Evolutionary conservation across 768 basidiomycete species (phyloP), one percentile per base, ranked within the genome.

Genomic region (Hericium coralloides): DNA sequence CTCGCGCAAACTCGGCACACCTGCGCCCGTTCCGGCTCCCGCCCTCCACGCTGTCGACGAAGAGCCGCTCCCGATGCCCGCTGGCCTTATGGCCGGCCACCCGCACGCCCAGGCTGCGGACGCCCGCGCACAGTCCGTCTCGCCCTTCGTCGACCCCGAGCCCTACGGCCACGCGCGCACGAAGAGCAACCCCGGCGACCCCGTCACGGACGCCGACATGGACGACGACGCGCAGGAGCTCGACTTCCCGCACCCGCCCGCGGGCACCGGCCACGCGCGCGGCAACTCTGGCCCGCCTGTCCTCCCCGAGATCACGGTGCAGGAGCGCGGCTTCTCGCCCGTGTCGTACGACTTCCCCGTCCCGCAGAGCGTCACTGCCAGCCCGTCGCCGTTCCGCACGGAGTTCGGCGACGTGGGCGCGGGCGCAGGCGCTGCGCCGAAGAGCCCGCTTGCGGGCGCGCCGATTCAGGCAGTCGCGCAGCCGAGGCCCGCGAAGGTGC

Each of bases 291-390:
- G 57, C 31, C 81, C 83, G 39, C 81, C 81, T 9, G 75, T 66
- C 38, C 72, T 83, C 9, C 83, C 81, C 20, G 82, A 82, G 65
- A 77, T 82, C 64, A 53, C 70, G 48, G 58, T 80, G 36, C 72
- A 75, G 52, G 66, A 75, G 18, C 76, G 77, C 49, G 69, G 73
- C 2, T 77, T 75, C 58, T 74, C 76, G 22, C 69, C 72, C 12
- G 68, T 72, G 36, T 63, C 66, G 45, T 52, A 64, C 49, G 66
- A 67, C 48, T 63, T 68, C 63, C 64, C 67, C 25, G 45, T 61
- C 52, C 57, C 63, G 38, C 39, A 18, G 41, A 62, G 59, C 58
- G 59, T 57, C 17, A 60, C 26, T 12, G 50, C 53, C 22, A 52
- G 45, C 15, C 63, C 69, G 8, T 68, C 69, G 50, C 67, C 70